Base-by-base conservation (phyloP, 2,329 filamentous ascomycete species). In the Colletotrichum musae region DNA sequence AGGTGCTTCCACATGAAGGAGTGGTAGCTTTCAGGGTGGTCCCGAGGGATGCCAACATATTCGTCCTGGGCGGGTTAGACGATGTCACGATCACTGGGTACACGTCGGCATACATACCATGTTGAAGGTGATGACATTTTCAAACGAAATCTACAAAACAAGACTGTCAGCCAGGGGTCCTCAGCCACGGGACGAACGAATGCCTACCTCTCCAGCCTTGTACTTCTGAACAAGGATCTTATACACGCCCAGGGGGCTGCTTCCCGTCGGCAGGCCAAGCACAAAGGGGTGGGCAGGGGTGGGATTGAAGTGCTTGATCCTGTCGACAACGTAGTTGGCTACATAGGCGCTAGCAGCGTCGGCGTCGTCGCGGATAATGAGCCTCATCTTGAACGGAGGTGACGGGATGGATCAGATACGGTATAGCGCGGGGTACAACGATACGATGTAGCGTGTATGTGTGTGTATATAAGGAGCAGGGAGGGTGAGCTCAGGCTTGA, bases 1-100 rank as follows among this genome's bases (percentile, higher is more conserved):
- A 97, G 94, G 82, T 96, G 88, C 81, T 93, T 93, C 88, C 94
- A 97, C 94, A 97, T 96, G 85, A 96, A 97, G 73, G 91, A 93
- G 83, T 97, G 94, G 82, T 97, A 97, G 75, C 91, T 94, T 79
- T 96, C 91, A 13, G 93, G 91, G 78, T 97, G 93, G 75, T 95
- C 93, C 75, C 93, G 90, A 41, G 93, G 91, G 71, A 97, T 88
- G 66, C 92, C 93, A 73, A 96, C 93, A 76, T 97, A 97, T 82
- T 97, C 94, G 81, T 97, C 94, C 90, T 92, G 73, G 36, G 18
- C 26, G 41, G 53, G 56, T 59, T 59, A 72, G 66, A 56, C 51
- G 63, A 69, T 73, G 73, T 24, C 12, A 26, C 0, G 24, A 57
- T 64, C 48, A 43, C 28, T 12, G 9, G 21, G 68, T 18, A 41